Evolutionary conservation across 2,329 filamentous ascomycete genomes (phyloP).

Genomic region (Colletotrichum sp.): DNA sequence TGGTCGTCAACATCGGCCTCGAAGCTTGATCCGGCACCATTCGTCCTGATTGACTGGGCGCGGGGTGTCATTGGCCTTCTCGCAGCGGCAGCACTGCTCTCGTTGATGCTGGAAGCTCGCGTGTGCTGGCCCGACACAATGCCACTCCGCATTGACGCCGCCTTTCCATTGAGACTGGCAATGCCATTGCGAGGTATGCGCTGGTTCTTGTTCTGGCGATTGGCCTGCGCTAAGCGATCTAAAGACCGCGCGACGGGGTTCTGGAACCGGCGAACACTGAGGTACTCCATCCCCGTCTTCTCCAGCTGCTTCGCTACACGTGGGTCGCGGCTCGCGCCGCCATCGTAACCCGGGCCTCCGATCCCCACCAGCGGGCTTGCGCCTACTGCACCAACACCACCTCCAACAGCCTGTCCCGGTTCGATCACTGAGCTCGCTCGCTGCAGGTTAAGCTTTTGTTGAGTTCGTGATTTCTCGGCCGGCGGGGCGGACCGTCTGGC

Average conservation of each 20-base stretch:
- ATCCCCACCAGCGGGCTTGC: constrained; percentile 56
- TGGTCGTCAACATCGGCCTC: constrained; percentile 47
- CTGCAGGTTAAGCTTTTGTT: constrained; percentile 78
- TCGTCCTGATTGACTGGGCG: constrained; percentile 40
- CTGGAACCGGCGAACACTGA: constrained; percentile 75
- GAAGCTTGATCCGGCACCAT: constrained; percentile 48
- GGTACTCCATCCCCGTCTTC: constrained; percentile 73
- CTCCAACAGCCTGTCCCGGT: constrained; percentile 54
- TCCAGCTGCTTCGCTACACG: constrained; percentile 70
- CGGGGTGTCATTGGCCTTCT: constrained; percentile 34
- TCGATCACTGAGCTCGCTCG: constrained; percentile 76
- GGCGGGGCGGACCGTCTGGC: constrained; percentile 44
- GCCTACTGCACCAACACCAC: constrained; percentile 42
- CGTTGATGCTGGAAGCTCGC: constrained; percentile 42
- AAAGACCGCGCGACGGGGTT: constrained; percentile 73
- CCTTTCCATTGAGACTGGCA: constrained; percentile 42
- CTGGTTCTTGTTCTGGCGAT: constrained; percentile 52
- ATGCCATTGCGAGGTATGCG: constrained; percentile 50
- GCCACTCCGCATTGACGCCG: constrained; percentile 23
- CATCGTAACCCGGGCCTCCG: constrained; percentile 60
- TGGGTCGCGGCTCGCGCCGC: constrained; percentile 58
- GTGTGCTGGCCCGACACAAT: constrained; percentile 33
- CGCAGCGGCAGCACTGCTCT: background rate
- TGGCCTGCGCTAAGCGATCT: constrained; percentile 35
- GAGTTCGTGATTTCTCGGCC: constrained; percentile 68